A percentile compares a stretch with the other conserved stretches of the same genome.
phyloP scores from a whole-genome alignment of 306 rosid genomes.

The Quercus variabilis region DNA sequence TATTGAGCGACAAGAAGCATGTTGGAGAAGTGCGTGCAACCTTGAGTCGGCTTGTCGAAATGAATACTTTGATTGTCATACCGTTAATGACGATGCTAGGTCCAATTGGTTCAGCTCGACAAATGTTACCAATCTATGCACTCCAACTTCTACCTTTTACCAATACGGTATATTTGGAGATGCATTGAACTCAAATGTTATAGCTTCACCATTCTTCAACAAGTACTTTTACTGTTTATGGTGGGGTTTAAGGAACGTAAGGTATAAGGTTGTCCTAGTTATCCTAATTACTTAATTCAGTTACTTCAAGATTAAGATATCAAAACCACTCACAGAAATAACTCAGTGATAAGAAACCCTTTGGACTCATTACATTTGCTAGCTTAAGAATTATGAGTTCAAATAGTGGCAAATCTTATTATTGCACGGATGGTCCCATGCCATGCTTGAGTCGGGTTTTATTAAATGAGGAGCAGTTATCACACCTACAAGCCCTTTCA shows the following conservation, averaged over 20 bases:
- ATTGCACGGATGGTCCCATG: no score
- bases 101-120: constrained; percentile 55
- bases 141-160: constrained; percentile 43
- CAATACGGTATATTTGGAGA: constrained; percentile 79
- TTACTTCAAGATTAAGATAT: no score
- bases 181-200: constrained; percentile 58
- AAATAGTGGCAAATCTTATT: no score
- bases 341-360: no score
- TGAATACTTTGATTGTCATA: constrained; percentile 63
- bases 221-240: constrained; percentile 71
- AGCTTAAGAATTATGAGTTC: no score
- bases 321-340: no score
- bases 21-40: constrained; percentile 74
- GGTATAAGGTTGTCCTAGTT: constrained; percentile 27
- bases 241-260: constrained; percentile 75
- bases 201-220: constrained; percentile 65
- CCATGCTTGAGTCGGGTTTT: no score
- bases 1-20: constrained; percentile 83
- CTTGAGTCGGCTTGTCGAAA: constrained; percentile 37
- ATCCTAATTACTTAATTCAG: no score
- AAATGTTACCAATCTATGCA: constrained; percentile 54
- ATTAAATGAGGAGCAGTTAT: no score
- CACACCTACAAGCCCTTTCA: no score
- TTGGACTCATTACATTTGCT: no score
- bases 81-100: constrained; percentile 33